Base-by-base conservation (phyloP, 352 stramenopile species). In the Pythium plurisporium region DNA sequence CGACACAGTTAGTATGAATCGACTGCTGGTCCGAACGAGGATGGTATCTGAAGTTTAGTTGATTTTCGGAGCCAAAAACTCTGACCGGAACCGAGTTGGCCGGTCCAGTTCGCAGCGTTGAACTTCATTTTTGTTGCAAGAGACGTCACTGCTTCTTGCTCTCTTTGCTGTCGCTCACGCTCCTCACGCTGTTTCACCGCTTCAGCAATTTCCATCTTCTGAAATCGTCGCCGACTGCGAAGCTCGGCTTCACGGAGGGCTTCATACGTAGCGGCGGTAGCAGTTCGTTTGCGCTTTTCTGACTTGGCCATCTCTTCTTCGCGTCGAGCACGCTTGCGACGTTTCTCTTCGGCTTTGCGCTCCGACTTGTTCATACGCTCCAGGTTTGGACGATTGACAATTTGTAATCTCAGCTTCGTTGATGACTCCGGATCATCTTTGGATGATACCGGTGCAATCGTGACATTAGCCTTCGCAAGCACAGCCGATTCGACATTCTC, bases 301-400 rank as follows among this genome's bases (percentile, higher is more conserved):
- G 75, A 83, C 14, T 72, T 70, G 0, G 76, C 82, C n/a, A 89
- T 76, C 57, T 93, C 82, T 60, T 93, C 81, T 64, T 93, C 85
- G 2, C 80, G 77, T 7, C 80, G 68, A 10, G 63, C 66, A 19
- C 79, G 79, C 54, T 93, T 94, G 25, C 82, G 82, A 9, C 78
- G 72, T 57, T 91, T 90, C 56, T 94, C 83, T 68, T 94, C 85
- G 4, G 83, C 79, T 44, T 94, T 94, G 20, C 85, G 85, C 63
- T 93, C 82, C 40, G 78, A 82, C 30, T 94, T 94, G 60, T 83
- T 92, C 77, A 89, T 89, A 8, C 77, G 75, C 25, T 89, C 78
- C 54, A 89, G 63, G 31, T 76, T 87, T 9, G 69, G 65, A 42
- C 79, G 79, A 31, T 71, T 87, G 54, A 86, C 80, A n/a, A 89